Base-by-base conservation (phyloP, 2,329 filamentous ascomycete species). In the Emericellopsis atlantica region DNA sequence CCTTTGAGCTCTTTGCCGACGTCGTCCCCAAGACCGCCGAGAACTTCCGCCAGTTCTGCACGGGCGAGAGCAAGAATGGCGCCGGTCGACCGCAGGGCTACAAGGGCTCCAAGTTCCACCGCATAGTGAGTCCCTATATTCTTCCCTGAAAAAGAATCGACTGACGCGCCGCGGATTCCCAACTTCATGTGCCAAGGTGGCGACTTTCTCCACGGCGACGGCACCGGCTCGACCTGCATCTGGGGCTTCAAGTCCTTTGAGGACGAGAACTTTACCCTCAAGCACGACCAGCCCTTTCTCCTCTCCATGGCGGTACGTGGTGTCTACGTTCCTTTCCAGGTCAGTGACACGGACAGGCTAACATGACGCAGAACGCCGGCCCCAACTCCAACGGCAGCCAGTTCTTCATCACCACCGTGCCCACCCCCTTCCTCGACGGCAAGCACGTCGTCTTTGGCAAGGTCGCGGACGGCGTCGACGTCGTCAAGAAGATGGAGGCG, bases 111-210 rank as follows among this genome's bases (percentile, higher is more conserved):
- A 93, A 87, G 60, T 95, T 96, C 54, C 92, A 96, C 63, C 81
- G 92, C 44, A 86, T 96, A 52, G 87, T 93, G 64, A 53, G 82
- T 69, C n/a, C n/a, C n/a, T n/a, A n/a, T n/a, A n/a, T n/a, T n/a
- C n/a, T n/a, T n/a, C n/a, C n/a, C n/a, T n/a, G n/a, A n/a, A n/a
- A n/a, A n/a, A n/a, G n/a, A n/a, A 14, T n/a, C 18, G 18, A 16
- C 22, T 29, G 14, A n/a, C 18, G 24, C 21, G 14, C 31, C 14
- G 12, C 24, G 93, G 86, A 95, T 95, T 59, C 85, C 84, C 64
- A 84, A 85, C 54, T 95, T 96, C 66, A 96, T 96, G 90, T 84
- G 92, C 54, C 92, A 98, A 61, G 90, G 90, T 36, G 92, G 92
- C 41, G 92, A 98, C 61, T 96, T 96, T 60, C 68, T 95, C 46